Base-by-base conservation (phyloP, 2,329 filamentous ascomycete species). In the Trichophyton rubrum region DNA sequence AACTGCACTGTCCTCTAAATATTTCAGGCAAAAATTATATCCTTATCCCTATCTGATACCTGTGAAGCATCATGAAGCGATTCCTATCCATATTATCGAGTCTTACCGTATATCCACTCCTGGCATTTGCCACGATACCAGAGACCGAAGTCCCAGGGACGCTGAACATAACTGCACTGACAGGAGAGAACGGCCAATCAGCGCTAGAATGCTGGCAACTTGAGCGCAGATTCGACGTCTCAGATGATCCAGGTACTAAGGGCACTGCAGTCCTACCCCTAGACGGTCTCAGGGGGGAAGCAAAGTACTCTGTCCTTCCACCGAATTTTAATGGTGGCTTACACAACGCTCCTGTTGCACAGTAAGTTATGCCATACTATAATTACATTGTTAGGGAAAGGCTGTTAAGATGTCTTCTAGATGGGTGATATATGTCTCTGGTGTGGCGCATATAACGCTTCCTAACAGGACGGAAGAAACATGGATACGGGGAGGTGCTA, bases 141-240 rank as follows among this genome's bases (percentile, higher is more conserved):
- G 7, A 22, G 45, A 1, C 45, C 4, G 30, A 51, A 15, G 45
- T 27, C 20, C 45, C 45, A 13, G 13, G 20, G 20, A 38, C 53
- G 9, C 15, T 35, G 3, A 56, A 56, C 5, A 38, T 56, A 35
- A 56, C 53, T 2, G 30, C 53, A 3, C n/a, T 56, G 11, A 56
- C 53, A 8, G 38, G n/a, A 38, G 30, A 38, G n/a, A 41, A 38
- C 3, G 33, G 53, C 11, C 67, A 67, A 3, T 79, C 77, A 7
- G 70, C 69, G 6, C 64, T 79, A 3, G 74, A 79, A 67, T 79
- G 77, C 71, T 79, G 77, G 77, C 72, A 76, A 61, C 64, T 79
- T 6, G 63, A 69, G 8, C 64, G 69, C 2, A 71, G 72, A 11
- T 76, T 76, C 59, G 33, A 66, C n/a, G 65, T 63, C 1, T 71